Percentiles rank a stretch among this genome's conserved stretches.
Conservation (phyloP, 2,329 filamentous ascomycete species). For the Fusarium nurragi region DNA sequence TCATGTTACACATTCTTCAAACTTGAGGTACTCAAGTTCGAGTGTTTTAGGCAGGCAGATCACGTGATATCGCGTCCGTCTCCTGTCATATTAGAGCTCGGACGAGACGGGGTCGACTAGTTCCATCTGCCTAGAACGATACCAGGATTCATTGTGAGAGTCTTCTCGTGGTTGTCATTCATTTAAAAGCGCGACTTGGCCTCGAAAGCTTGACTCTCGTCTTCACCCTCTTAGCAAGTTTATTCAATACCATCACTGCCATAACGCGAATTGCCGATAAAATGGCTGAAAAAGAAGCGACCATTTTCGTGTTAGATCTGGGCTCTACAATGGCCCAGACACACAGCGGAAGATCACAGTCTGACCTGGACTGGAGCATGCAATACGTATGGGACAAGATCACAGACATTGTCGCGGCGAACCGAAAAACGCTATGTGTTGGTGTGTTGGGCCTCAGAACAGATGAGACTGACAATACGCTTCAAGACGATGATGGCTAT, state of each 20-base stretch:
- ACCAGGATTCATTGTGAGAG: constrained; percentile 38
- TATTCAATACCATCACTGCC: neutral
- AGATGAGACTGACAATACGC: constrained; percentile 75
- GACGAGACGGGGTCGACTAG: constrained; percentile 2
- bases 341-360: constrained; percentile 75
- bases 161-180: constrained; percentile 8
- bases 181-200: constrained; percentile 23
- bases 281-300: constrained; percentile 95
- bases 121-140: constrained; percentile 42
- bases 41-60: neutral
- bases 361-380: constrained; percentile 89
- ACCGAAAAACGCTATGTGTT: constrained; percentile 73
- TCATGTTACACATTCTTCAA: neutral
- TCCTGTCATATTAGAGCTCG: neutral
- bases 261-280: constrained; percentile 35
- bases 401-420: constrained; percentile 73
- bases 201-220: neutral
- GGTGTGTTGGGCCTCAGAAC: constrained; percentile 87
- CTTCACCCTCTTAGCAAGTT: neutral
- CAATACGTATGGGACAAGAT: constrained; percentile 94
- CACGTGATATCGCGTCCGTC: neutral
- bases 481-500: constrained; percentile 77
- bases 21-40: neutral
- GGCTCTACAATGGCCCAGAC: constrained; percentile 83
- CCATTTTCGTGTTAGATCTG: constrained; percentile 89